A percentile compares a stretch with the other conserved stretches of the same genome.
Evolutionary conservation across 139 green algal species (phyloP).

Genomic region (Pleodorina starrii): DNA sequence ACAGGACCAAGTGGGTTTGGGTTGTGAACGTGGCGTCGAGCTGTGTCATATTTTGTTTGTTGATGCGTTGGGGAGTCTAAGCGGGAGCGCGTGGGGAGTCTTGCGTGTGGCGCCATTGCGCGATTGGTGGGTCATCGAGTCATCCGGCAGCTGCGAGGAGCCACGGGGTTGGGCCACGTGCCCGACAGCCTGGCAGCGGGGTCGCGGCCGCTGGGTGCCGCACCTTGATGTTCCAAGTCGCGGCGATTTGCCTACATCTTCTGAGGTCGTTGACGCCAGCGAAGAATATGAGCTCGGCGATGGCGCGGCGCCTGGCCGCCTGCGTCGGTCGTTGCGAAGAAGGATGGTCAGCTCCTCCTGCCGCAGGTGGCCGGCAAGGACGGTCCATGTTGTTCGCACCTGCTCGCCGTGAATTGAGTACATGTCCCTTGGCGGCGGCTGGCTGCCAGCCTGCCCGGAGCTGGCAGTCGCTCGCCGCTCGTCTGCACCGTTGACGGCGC

Average conservation of each 20-base stretch:
- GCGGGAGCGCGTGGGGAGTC: too few relatives aligned
- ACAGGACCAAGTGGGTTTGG: too few relatives aligned
- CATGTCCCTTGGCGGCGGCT: conserved; percentile 43
- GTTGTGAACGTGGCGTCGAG: too few relatives aligned
- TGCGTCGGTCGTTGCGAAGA: conserved; percentile 50
- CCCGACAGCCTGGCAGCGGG: neutral
- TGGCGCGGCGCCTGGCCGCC: conserved; percentile 83
- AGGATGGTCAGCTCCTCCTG: neutral
- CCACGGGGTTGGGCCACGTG: neutral
- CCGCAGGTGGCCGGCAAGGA: too few relatives aligned
- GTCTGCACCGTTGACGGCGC: conserved; percentile 23
- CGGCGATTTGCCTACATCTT: conserved; percentile 79
- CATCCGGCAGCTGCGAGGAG: neutral
- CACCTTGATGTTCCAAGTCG: conserved; percentile 52
- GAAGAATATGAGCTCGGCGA: conserved; percentile 95
- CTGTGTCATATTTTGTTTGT: too few relatives aligned
- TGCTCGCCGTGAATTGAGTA: conserved; percentile 70
- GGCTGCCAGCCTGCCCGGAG: neutral
- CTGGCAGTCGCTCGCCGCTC: neutral
- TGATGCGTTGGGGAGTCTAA: too few relatives aligned
- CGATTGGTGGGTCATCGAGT: too few relatives aligned
- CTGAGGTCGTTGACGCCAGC: conserved; percentile 84
- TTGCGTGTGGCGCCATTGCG: too few relatives aligned
- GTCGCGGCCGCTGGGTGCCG: neutral
- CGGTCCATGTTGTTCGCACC: conserved; percentile 20